These are phyloP conservation scores for Tulasnella sp. DNA, from an alignment of 768 basidiomycete genomes.

Conservation along the genomic window DNA sequence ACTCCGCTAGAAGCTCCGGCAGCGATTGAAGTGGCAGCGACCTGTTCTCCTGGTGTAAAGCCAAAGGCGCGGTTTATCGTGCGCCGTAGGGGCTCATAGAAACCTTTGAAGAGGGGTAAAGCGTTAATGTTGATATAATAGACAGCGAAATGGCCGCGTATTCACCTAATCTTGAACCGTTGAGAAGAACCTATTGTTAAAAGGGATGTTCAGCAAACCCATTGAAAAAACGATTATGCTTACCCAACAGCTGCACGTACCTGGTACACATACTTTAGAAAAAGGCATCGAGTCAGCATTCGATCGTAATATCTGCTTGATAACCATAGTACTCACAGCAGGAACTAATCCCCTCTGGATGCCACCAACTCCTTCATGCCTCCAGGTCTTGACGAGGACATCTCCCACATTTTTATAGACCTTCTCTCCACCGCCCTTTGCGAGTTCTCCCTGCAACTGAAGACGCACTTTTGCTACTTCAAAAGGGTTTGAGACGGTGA, in stretches of 20 bases:
- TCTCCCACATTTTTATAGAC: slow-evolving; percentile 91
- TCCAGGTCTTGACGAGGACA: slow-evolving; percentile 81
- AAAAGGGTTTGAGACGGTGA: slow-evolving; percentile 28
- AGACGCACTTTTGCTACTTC: slow-evolving; percentile 88
- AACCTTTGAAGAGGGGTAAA: slow-evolving; percentile 50
- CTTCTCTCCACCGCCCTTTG: slow-evolving; percentile 61
- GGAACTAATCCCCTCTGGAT: slow-evolving; percentile 87
- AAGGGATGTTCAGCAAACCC: slow-evolving; percentile 15
- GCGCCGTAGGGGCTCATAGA: slow-evolving; percentile 89
- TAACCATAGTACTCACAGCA: slow-evolving; percentile 56
- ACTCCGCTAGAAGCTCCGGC: slow-evolving; percentile 90
- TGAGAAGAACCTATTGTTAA: slow-evolving; percentile 68
- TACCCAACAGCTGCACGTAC: slow-evolving; percentile 42
- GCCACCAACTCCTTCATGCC: slow-evolving; percentile 85
- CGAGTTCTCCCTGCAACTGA: slow-evolving; percentile 93
- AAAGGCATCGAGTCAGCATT: slow-evolving; percentile 12
- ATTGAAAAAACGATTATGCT: not conserved
- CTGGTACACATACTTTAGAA: slow-evolving; percentile 79
- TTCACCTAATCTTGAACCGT: slow-evolving; percentile 82
- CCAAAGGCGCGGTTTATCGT: slow-evolving; percentile 67
- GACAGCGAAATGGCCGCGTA: slow-evolving; percentile 21
- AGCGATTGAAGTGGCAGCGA: slow-evolving; percentile 69
- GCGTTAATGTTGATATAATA: not conserved
- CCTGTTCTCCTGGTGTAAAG: slow-evolving; percentile 55
- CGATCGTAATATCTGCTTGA: not conserved